Conservation (phyloP, 2,329 filamentous ascomycete genomes). For the Kalmusia sp. region DNA sequence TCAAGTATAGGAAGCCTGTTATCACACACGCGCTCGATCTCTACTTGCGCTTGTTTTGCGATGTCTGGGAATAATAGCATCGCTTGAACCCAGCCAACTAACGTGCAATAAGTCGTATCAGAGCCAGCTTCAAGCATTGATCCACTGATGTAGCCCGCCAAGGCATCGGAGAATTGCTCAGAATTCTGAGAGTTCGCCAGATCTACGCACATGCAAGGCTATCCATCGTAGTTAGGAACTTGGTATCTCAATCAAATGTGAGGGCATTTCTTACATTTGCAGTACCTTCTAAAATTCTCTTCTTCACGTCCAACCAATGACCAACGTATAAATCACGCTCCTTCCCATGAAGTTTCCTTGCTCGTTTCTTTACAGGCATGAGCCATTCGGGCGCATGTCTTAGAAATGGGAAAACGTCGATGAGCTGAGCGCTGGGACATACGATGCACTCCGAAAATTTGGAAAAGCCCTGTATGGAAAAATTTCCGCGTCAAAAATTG, state of each 20-base stretch:
- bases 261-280: slow-evolving; percentile 5
- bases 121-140: slow-evolving; percentile 37
- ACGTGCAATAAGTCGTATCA: slow-evolving; percentile 33
- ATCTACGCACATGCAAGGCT: slow-evolving; percentile 32
- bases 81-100: slow-evolving; percentile 35
- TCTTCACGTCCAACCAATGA: slow-evolving; percentile 29
- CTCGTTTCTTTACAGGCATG: slow-evolving; percentile 46
- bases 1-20: slow-evolving; percentile 37
- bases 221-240: too few species aligned
- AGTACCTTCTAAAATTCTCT: slow-evolving; percentile 18
- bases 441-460: too few species aligned
- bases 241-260: too few species aligned
- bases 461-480: too few species aligned
- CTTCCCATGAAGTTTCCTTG: slow-evolving; percentile 50
- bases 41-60: slow-evolving; percentile 26
- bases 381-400: slow-evolving; percentile 43
- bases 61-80: slow-evolving; percentile 34
- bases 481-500: too few species aligned
- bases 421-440: slow-evolving; percentile 53
- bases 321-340: slow-evolving; percentile 46
- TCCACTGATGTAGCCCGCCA: slow-evolving; percentile 29
- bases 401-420: slow-evolving; percentile 57
- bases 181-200: slow-evolving; percentile 25
- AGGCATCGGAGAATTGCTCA: slow-evolving; percentile 28
- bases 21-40: slow-evolving; percentile 39